These are phyloP conservation scores for Sphagnum fallax DNA, from an alignment of 228 moss, liverwort and hornwort species.

Conservation along the genomic window DNA sequence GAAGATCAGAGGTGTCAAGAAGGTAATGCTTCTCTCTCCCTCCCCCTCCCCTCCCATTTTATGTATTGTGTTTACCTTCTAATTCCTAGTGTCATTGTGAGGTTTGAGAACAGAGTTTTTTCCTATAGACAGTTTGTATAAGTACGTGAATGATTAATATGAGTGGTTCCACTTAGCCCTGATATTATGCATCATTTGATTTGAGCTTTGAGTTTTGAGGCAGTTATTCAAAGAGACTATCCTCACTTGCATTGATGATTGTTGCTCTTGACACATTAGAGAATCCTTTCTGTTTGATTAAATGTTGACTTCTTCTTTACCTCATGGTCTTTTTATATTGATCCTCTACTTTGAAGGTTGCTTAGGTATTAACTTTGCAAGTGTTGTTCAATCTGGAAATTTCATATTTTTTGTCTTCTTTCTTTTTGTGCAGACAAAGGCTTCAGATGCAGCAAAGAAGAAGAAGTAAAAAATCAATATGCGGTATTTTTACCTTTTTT, in stretches of 20 bases:
- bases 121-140: too few species aligned
- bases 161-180: neutral
- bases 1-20: constrained; percentile 6
- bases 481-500: too few species aligned
- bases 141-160: too few species aligned
- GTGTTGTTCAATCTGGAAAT: too few species aligned
- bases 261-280: too few species aligned
- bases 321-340: too few species aligned
- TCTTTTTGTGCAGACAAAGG: constrained; percentile 4
- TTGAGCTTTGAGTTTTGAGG: too few species aligned
- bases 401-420: neutral
- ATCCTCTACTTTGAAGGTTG: neutral
- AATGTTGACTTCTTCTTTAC: neutral
- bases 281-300: too few species aligned
- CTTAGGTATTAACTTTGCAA: neutral
- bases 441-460: constrained; percentile 7
- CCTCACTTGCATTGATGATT: neutral
- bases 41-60: neutral
- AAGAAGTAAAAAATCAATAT: neutral
- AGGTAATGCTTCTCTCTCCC: constrained; percentile 1
- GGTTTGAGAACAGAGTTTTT: too few species aligned
- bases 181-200: too few species aligned
- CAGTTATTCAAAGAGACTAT: neutral
- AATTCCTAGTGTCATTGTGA: neutral
- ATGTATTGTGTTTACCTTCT: neutral